Evolutionary conservation across 2,329 filamentous ascomycete species (phyloP).

Genomic region (Rhinocladiella mackenziei): DNA sequence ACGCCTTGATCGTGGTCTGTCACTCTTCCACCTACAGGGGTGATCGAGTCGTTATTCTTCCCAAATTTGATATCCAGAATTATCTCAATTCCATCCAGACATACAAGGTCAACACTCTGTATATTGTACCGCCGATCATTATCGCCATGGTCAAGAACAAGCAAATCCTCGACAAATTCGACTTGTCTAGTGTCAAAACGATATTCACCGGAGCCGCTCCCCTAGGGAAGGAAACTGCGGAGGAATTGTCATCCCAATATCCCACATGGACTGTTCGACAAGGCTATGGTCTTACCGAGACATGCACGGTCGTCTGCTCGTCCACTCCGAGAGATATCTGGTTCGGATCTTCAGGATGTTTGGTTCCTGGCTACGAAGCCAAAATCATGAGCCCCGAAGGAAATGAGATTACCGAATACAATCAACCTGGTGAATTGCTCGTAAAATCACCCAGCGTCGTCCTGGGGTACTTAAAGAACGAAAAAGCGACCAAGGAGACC

Average conservation of each 20-base stretch:
- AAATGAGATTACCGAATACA: conserved; percentile 64
- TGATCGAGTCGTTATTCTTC: conserved; percentile 68
- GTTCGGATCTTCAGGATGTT: conserved; percentile 67
- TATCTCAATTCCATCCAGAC: conserved; percentile 63
- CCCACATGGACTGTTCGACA: conserved; percentile 65
- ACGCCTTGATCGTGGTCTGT: conserved; percentile 67
- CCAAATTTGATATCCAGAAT: conserved; percentile 68
- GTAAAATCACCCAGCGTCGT: conserved; percentile 73
- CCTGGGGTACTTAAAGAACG: conserved; percentile 82
- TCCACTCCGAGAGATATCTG: conserved; percentile 59
- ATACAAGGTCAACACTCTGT: conserved; percentile 65
- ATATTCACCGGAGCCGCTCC: conserved; percentile 76
- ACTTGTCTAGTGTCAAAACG: conserved; percentile 62
- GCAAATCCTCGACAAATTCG: conserved; percentile 60
- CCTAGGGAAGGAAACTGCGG: conserved; percentile 66
- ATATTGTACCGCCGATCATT: conserved; percentile 75
- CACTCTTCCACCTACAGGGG: conserved; percentile 65
- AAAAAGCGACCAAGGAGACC: conserved; percentile 75
- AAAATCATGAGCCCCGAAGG: conserved; percentile 67
- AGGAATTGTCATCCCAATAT: conserved; percentile 58
- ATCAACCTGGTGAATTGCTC: conserved; percentile 75
- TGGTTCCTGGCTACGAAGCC: conserved; percentile 62
- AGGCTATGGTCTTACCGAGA: conserved; percentile 77
- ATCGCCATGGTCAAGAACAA: conserved; percentile 68
- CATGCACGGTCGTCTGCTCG: conserved; percentile 63